phyloP scores from a whole-genome alignment of 768 basidiomycete species.

The Amyloporia xantha region DNA sequence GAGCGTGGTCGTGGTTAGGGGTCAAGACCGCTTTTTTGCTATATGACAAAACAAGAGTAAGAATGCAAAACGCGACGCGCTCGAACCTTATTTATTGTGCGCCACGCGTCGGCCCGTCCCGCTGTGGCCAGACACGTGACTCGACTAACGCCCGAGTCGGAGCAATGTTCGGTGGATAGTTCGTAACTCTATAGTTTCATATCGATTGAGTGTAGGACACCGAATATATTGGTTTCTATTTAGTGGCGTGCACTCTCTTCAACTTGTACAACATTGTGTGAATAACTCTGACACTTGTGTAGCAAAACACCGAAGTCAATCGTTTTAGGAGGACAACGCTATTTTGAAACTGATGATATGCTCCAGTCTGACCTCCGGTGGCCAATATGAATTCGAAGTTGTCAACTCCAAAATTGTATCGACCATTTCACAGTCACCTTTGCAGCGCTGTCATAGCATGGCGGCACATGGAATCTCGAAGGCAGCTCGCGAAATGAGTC shows the following conservation, averaged over 20 bases:
- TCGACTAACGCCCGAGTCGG: too few species aligned
- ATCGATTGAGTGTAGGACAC: not conserved
- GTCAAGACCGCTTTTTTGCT: slow-evolving; percentile 7
- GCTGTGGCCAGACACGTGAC: not conserved
- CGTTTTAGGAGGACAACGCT: too few species aligned
- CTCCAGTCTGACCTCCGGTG: too few species aligned
- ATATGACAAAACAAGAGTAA: slow-evolving; percentile 13
- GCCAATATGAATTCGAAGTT: too few species aligned
- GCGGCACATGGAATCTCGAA: too few species aligned
- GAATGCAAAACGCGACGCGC: slow-evolving; percentile 20
- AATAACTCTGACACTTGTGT: not conserved
- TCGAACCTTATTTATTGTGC: slow-evolving; percentile 23
- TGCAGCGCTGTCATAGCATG: too few species aligned
- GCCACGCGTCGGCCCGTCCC: not conserved
- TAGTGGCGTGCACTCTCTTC: not conserved
- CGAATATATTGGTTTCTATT: not conserved
- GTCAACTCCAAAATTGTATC: too few species aligned
- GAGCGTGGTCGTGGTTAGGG: not conserved
- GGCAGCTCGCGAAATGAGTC: too few species aligned
- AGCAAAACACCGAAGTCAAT: too few species aligned
- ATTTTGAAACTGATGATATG: too few species aligned
- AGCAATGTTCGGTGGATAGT: not conserved
- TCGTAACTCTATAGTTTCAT: not conserved
- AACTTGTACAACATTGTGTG: not conserved
- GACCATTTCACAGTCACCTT: too few species aligned